These are phyloP conservation scores for Cyamopsis tetragonoloba DNA, from an alignment of 306 rosid species.

Conservation along the genomic window DNA sequence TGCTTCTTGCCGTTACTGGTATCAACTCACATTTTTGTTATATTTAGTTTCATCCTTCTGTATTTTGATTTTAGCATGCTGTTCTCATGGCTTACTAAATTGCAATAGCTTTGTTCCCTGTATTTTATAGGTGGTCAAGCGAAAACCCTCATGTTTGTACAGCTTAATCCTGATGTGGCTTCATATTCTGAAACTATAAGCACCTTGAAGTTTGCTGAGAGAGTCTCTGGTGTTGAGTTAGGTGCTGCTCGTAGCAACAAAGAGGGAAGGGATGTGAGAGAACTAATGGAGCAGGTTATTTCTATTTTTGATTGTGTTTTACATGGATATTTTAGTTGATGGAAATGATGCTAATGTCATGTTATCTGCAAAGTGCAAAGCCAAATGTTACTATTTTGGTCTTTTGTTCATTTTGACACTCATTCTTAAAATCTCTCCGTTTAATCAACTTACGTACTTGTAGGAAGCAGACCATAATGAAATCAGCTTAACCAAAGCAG, in stretches of 20 bases:
- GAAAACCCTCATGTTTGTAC: slow-evolving; percentile 98
- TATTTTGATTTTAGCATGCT: slow-evolving; percentile 1
- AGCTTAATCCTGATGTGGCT: slow-evolving; percentile 87
- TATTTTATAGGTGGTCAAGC: slow-evolving; percentile 88
- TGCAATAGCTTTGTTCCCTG: slow-evolving; percentile 15
- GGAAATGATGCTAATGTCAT: background rate
- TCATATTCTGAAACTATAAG: slow-evolving; percentile 87
- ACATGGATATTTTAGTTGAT: slow-evolving; percentile 11
- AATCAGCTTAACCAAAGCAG: background rate
- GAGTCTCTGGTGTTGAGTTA: slow-evolving; percentile 96
- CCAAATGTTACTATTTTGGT: background rate
- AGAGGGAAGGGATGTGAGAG: slow-evolving; percentile 96
- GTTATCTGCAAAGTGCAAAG: slow-evolving; percentile 9
- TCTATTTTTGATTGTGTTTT: slow-evolving; percentile 10
- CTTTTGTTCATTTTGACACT: background rate
- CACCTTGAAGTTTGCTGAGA: slow-evolving; percentile 96
- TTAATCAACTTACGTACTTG: background rate
- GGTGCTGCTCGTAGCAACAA: slow-evolving; percentile 97
- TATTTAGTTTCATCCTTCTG: background rate
- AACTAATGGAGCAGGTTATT: slow-evolving; percentile 90
- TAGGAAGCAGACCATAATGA: background rate
- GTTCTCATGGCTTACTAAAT: slow-evolving; percentile 7
- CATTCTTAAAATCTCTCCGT: background rate
- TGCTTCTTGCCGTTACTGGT: slow-evolving; percentile 15
- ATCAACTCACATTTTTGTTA: background rate